Evolutionary conservation across 2,329 filamentous ascomycete genomes (phyloP).

Genomic region (Exserohilum rostratum): DNA sequence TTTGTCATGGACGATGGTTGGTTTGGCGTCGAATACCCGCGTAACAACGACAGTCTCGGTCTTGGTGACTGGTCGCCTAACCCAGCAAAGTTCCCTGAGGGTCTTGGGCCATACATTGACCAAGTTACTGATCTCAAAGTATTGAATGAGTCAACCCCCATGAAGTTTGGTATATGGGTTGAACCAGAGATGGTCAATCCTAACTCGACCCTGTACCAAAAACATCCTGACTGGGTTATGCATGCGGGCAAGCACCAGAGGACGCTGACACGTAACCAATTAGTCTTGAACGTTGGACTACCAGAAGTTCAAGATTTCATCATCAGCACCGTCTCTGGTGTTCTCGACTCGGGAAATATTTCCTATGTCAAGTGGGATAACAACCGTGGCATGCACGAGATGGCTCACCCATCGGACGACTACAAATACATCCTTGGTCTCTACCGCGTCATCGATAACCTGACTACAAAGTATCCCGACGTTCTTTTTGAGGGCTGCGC

Average conservation of each 20-base stretch:
- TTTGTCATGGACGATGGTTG: conserved; percentile 72
- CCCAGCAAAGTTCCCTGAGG: conserved; percentile 63
- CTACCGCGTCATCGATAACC: conserved; percentile 65
- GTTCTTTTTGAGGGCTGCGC: conserved; percentile 71
- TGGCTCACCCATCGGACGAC: conserved; percentile 58
- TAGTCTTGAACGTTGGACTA: conserved; percentile 66
- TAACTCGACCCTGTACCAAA: conserved; percentile 64
- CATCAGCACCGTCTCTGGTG: conserved; percentile 60
- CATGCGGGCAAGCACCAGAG: conserved; percentile 63
- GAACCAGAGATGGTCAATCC: conserved; percentile 73
- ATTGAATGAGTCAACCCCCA: conserved; percentile 53
- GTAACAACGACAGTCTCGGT: conserved; percentile 62
- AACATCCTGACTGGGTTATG: conserved; percentile 69
- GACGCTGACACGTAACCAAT: conserved; percentile 62
- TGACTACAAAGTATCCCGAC: conserved; percentile 65
- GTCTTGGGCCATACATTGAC: conserved; percentile 59
- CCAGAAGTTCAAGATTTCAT: conserved; percentile 68
- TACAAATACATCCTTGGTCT: conserved; percentile 69
- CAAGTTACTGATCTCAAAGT: conserved; percentile 58
- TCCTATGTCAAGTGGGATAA: conserved; percentile 72
- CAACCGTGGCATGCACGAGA: conserved; percentile 69
- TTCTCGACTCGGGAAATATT: conserved; percentile 62
- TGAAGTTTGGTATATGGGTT: conserved; percentile 70
- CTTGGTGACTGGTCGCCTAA: conserved; percentile 70
- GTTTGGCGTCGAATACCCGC: conserved; percentile 69